These are phyloP conservation scores for Kwoniella mangroviensis DNA, from an alignment of 768 basidiomycete genomes.

Conservation along the genomic window DNA sequence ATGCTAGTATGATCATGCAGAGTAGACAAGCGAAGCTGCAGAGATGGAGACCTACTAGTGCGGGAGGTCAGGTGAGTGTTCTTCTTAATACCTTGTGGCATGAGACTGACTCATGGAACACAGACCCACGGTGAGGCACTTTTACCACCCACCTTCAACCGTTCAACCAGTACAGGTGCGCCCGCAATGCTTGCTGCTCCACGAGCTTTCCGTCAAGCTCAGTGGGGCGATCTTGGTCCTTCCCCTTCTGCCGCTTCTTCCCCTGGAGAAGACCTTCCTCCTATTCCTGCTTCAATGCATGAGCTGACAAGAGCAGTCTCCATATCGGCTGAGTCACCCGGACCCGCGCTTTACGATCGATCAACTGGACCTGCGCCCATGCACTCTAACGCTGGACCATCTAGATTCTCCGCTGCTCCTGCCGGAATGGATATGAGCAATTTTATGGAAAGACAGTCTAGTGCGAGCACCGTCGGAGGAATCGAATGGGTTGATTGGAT, in stretches of 20 bases:
- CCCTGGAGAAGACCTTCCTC: conserved; percentile 43
- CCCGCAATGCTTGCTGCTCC: conserved; percentile 46
- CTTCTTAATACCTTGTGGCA: no score
- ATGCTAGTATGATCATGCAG: conserved; percentile 59
- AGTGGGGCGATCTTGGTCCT: conserved; percentile 29
- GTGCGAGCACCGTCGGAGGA: conserved; percentile 46
- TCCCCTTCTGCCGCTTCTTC: conserved; percentile 32
- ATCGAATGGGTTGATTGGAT: conserved; percentile 62
- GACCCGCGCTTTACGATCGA: conserved; percentile 10
- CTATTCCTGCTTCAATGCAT: conserved; percentile 27
- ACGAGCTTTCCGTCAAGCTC: conserved; percentile 29
- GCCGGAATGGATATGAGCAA: conserved; percentile 29
- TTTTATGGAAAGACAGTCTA: conserved; percentile 32
- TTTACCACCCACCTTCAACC: conserved; percentile 43
- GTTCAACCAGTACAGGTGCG: conserved; percentile 45
- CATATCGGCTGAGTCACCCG: conserved; percentile 13
- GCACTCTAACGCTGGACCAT: conserved; percentile 31
- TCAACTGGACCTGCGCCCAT: conserved; percentile 14
- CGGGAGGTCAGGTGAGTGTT: conserved; percentile 36
- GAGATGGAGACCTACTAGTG: conserved; percentile 56
- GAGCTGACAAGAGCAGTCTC: conserved; percentile 23
- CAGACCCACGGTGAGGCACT: conserved; percentile 17
- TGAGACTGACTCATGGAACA: conserved; percentile 3
- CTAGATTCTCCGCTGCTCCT: conserved; percentile 23
- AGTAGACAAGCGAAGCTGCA: conserved; percentile 60